Conservation (phyloP, 1,284 basidiomycete species). For the Tilletia caries region DNA sequence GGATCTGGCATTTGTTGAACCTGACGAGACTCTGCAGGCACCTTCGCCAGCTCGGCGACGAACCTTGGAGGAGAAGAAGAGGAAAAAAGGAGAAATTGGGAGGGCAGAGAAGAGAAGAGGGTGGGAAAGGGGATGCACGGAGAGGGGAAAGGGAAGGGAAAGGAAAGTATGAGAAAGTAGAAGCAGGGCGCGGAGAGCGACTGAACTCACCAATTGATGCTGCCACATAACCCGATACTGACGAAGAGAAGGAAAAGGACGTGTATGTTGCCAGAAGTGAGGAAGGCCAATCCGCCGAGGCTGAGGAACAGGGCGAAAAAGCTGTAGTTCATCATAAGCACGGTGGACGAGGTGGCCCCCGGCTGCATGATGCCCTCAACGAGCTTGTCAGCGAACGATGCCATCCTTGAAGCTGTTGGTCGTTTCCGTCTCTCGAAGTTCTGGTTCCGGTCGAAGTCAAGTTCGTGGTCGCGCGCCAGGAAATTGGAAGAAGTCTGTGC, state of each 20-base stretch:
- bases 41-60: background rate
- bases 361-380: constrained; percentile 45
- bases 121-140: no score
- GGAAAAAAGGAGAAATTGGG: no score
- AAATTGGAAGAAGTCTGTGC: constrained; percentile 4
- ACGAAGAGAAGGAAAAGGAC: constrained; percentile 51
- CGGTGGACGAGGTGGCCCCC: constrained; percentile 42
- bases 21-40: background rate
- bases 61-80: background rate
- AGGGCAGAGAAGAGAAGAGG: no score
- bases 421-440: background rate
- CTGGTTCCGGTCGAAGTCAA: background rate
- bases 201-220: constrained; percentile 55
- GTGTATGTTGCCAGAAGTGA: constrained; percentile 52
- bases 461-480: background rate
- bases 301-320: constrained; percentile 54
- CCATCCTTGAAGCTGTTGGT: background rate
- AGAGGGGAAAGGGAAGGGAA: no score
- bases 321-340: constrained; percentile 50
- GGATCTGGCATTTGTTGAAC: constrained; percentile 9
- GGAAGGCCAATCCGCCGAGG: constrained; percentile 43
- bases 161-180: no score
- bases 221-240: constrained; percentile 48
- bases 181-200: no score
- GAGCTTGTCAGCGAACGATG: constrained; percentile 24